A percentile compares a stretch with the other conserved stretches of the same genome.
Conservation (phyloP, 164 flowering plant genomes). For the Chimonanthus salicifolius region DNA sequence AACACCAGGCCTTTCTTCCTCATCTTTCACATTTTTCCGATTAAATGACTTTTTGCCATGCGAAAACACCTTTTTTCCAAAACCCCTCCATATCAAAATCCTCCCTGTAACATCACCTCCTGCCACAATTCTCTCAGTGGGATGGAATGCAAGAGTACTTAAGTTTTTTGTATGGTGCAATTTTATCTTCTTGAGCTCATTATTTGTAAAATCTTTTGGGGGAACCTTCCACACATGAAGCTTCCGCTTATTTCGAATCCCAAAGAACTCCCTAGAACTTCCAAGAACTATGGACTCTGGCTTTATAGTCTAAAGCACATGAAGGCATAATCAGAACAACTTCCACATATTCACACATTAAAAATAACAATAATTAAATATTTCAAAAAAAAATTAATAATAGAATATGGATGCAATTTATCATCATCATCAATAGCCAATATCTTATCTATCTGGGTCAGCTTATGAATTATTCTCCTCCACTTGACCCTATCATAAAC, state of each 20-base stretch:
- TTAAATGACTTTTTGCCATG: slow-evolving; percentile 9
- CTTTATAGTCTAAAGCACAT: slow-evolving; percentile 40
- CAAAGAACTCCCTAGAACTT: slow-evolving; percentile 63
- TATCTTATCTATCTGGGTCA: not conserved
- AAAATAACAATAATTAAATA: not conserved
- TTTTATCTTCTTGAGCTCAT: slow-evolving; percentile 44
- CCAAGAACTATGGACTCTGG: slow-evolving; percentile 50
- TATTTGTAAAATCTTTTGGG: slow-evolving; percentile 29
- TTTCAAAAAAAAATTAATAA: not conserved
- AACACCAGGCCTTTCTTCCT: slow-evolving; percentile 77
- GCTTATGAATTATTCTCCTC: not conserved
- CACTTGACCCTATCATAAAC: no score
- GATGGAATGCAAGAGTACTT: slow-evolving; percentile 78
- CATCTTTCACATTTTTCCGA: slow-evolving; percentile 20
- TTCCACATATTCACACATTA: not conserved
- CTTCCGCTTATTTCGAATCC: slow-evolving; percentile 48
- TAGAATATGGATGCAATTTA: not conserved
- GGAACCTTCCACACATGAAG: slow-evolving; percentile 70
- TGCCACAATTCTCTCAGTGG: slow-evolving; percentile 68
- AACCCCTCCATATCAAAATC: slow-evolving; percentile 85
- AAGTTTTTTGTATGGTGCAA: slow-evolving; percentile 80
- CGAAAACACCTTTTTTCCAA: slow-evolving; percentile 50
- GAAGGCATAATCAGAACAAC: not conserved
- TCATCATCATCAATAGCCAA: not conserved
- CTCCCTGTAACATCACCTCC: slow-evolving; percentile 94